Percentiles rank a stretch among this genome's conserved stretches.
phyloP scores from a whole-genome alignment of 495 filamentous ascomycete species.

The Friedmanniomyces simplex region DNA sequence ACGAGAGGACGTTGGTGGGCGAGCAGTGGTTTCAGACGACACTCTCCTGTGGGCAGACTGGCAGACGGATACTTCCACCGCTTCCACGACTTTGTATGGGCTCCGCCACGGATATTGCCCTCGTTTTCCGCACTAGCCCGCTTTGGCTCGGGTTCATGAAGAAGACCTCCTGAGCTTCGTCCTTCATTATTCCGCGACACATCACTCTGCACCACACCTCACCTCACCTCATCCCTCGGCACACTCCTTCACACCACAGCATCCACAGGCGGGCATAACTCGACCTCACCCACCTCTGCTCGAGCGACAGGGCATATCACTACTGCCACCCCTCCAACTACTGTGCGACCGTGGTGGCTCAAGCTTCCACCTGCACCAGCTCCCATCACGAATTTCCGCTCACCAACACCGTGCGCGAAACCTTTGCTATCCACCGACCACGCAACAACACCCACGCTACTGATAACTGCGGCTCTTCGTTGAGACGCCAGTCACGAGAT shows the following conservation, averaged over 20 bases:
- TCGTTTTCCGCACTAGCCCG: too few species aligned
- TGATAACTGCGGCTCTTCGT: not conserved
- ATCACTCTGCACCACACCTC: not conserved
- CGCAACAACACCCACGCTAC: not conserved
- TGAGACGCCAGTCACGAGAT: slow-evolving; percentile 11
- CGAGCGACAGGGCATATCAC: not conserved
- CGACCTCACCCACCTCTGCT: not conserved
- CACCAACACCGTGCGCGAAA: too few species aligned
- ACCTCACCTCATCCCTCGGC: not conserved
- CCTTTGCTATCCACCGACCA: not conserved
- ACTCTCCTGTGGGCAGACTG: not conserved
- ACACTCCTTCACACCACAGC: not conserved
- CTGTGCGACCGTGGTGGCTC: not conserved
- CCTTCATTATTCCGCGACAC: not conserved
- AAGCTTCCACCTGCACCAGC: too few species aligned
- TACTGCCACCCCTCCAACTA: not conserved
- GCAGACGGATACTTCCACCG: not conserved
- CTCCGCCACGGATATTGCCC: not conserved
- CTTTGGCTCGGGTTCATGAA: too few species aligned
- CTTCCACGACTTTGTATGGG: not conserved
- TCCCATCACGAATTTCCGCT: too few species aligned
- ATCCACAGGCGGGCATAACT: not conserved
- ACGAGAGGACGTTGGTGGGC: not conserved
- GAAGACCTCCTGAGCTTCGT: too few species aligned
- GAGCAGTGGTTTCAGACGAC: not conserved